These are phyloP conservation scores for Colletotrichum plurivorum DNA, from an alignment of 2,329 filamentous ascomycete genomes.

Conservation along the genomic window DNA sequence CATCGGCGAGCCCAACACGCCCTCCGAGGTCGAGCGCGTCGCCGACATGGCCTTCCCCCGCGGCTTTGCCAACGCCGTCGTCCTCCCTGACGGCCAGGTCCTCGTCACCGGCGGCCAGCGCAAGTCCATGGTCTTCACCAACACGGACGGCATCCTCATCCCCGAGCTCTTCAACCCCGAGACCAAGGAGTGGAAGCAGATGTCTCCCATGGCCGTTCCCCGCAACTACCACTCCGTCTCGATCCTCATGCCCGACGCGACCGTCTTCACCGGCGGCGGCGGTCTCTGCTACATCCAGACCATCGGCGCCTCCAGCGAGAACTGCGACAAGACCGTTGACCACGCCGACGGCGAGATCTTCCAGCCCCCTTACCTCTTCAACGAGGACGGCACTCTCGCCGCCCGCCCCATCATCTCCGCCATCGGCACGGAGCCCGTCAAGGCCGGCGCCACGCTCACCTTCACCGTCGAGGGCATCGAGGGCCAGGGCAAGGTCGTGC, in stretches of 20 bases:
- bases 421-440: slow-evolving; percentile 46
- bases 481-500: slow-evolving; percentile 49
- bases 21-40: slow-evolving; percentile 46
- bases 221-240: slow-evolving; percentile 66
- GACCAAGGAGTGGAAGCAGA: slow-evolving; percentile 54
- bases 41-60: slow-evolving; percentile 54
- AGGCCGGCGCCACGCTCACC: slow-evolving; percentile 42
- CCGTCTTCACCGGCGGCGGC: slow-evolving; percentile 65
- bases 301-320: slow-evolving; percentile 43
- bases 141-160: slow-evolving; percentile 55
- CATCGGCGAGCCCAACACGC: slow-evolving; percentile 50
- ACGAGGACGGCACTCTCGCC: slow-evolving; percentile 55
- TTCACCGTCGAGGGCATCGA: slow-evolving; percentile 52
- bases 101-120: slow-evolving; percentile 64
- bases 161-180: slow-evolving; percentile 63
- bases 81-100: slow-evolving; percentile 63
- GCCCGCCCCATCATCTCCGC: slow-evolving; percentile 58
- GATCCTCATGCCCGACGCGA: slow-evolving; percentile 64
- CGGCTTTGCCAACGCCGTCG: slow-evolving; percentile 61
- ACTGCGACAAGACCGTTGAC: slow-evolving; percentile 58
- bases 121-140: slow-evolving; percentile 59
- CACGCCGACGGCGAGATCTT: slow-evolving; percentile 71
- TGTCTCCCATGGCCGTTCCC: slow-evolving; percentile 55
- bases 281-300: slow-evolving; percentile 61
- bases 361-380: slow-evolving; percentile 69